Conservation (phyloP, 257 asterid genomes). For the Lycium ferocissimum region DNA sequence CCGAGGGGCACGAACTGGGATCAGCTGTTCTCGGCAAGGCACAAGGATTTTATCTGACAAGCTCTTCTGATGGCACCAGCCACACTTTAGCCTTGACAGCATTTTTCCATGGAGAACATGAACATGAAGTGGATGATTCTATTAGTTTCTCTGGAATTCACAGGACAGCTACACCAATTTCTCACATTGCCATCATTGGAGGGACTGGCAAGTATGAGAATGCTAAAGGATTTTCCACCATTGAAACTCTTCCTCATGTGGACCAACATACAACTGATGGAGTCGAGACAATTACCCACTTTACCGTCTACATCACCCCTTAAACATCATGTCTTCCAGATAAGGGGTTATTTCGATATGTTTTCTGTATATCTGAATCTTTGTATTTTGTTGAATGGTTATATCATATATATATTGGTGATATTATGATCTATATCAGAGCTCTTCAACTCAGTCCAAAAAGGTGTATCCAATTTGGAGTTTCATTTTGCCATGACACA, state of each 20-base stretch:
- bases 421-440: conserved; percentile 9
- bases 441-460: neutral
- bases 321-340: conserved; percentile 30
- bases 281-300: conserved; percentile 80
- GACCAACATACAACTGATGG: conserved; percentile 89
- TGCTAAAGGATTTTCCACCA: conserved; percentile 76
- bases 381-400: neutral
- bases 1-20: conserved; percentile 83
- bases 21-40: conserved; percentile 68
- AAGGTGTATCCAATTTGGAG: conserved; percentile 10
- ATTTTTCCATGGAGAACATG: conserved; percentile 60
- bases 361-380: conserved; percentile 7
- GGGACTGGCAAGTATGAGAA: conserved; percentile 83
- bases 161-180: conserved; percentile 80
- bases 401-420: neutral
- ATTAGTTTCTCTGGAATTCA: conserved; percentile 86
- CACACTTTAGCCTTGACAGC: conserved; percentile 81
- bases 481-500: conserved; percentile 2
- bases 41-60: conserved; percentile 82
- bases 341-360: conserved; percentile 8
- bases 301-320: conserved; percentile 71
- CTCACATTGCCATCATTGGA: conserved; percentile 77
- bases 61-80: conserved; percentile 88
- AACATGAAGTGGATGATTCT: conserved; percentile 63
- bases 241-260: conserved; percentile 76